phyloP scores from a whole-genome alignment of 192 early-diverging fungal genomes.

The Backusella luteola region DNA sequence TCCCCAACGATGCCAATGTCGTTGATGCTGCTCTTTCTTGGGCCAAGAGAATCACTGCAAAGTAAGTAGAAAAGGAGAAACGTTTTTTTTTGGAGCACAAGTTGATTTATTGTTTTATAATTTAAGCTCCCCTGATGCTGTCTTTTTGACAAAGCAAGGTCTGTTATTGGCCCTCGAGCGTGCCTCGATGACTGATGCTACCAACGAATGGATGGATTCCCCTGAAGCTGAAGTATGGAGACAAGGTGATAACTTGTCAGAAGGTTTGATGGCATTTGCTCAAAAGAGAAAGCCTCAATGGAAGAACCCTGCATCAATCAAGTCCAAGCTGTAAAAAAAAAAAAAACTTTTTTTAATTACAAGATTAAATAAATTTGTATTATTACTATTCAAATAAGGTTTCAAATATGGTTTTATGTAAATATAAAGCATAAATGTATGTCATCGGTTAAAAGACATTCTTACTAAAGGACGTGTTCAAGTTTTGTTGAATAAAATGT shows the following conservation, averaged over 20 bases:
- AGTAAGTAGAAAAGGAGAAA: slow-evolving; percentile 10
- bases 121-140: slow-evolving; percentile 44
- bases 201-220: slow-evolving; percentile 22
- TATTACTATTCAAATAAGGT: not conserved
- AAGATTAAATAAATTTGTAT: not conserved
- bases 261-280: slow-evolving; percentile 41
- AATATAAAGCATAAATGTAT: not conserved
- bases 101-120: not conserved
- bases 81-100: not conserved
- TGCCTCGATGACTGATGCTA: slow-evolving; percentile 32
- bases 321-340: not conserved
- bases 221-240: slow-evolving; percentile 21
- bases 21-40: slow-evolving; percentile 23
- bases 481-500: too few species aligned
- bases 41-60: slow-evolving; percentile 32
- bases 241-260: slow-evolving; percentile 28
- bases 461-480: too few species aligned
- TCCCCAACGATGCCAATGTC: slow-evolving; percentile 27
- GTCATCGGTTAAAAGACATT: too few species aligned
- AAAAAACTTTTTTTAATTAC: not conserved
- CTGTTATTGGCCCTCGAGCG: slow-evolving; percentile 33
- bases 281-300: slow-evolving; percentile 41
- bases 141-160: slow-evolving; percentile 37
- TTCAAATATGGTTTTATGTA: not conserved
- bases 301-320: slow-evolving; percentile 25